Conservation (phyloP, 495 filamentous ascomycete genomes). For the Penicillium alfredii region DNA sequence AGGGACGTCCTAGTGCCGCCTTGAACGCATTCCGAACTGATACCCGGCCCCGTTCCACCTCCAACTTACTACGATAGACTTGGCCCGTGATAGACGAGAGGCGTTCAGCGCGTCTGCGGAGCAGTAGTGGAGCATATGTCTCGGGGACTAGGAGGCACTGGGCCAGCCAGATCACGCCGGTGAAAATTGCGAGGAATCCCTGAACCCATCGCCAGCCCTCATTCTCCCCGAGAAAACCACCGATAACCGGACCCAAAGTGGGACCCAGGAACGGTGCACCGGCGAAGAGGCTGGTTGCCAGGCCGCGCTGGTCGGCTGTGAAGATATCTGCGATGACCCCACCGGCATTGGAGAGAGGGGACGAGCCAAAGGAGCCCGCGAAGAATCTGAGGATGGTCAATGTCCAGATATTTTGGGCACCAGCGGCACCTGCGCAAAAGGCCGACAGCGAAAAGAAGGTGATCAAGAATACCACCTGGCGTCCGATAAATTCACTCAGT, state of each 20-base stretch:
- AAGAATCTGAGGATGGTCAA: slow-evolving; percentile 67
- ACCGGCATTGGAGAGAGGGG: slow-evolving; percentile 58
- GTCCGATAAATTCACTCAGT: slow-evolving; percentile 57
- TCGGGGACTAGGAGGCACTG: slow-evolving; percentile 47
- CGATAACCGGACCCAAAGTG: slow-evolving; percentile 47
- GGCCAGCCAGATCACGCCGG: slow-evolving; percentile 24
- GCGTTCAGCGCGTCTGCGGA: slow-evolving; percentile 43
- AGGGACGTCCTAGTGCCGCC: slow-evolving; percentile 36
- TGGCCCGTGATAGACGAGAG: slow-evolving; percentile 50
- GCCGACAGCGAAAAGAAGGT: slow-evolving; percentile 52
- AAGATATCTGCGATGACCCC: slow-evolving; percentile 71
- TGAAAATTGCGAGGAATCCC: slow-evolving; percentile 30
- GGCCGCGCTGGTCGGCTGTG: slow-evolving; percentile 47
- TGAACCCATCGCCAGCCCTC: slow-evolving; percentile 59
- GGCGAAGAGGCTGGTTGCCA: slow-evolving; percentile 53
- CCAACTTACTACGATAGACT: slow-evolving; percentile 45
- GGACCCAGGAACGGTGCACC: slow-evolving; percentile 59
- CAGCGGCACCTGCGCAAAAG: slow-evolving; percentile 57
- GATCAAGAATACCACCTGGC: slow-evolving; percentile 56
- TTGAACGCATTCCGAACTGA: slow-evolving; percentile 36
- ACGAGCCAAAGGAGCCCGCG: slow-evolving; percentile 62
- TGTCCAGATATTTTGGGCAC: slow-evolving; percentile 52
- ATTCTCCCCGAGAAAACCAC: slow-evolving; percentile 48
- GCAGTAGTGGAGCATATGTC: slow-evolving; percentile 55
- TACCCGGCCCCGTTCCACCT: slow-evolving; percentile 31